phyloP scores from a whole-genome alignment of 768 basidiomycete genomes.

The Panaeolus cyanescens region DNA sequence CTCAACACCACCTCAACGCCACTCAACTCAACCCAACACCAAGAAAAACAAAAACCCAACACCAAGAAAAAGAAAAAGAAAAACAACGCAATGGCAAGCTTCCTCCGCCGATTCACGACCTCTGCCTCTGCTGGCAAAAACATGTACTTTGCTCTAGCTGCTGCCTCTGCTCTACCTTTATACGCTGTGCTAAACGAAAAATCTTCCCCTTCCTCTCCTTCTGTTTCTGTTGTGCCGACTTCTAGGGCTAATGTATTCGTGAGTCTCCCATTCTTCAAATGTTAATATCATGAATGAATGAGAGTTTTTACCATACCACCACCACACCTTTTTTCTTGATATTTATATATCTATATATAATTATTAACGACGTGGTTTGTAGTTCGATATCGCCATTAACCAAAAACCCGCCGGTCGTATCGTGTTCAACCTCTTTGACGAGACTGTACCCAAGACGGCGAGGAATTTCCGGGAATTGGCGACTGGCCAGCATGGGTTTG shows the following conservation, averaged over 20 bases:
- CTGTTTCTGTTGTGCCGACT: constrained; percentile 9
- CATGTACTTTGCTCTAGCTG: constrained; percentile 35
- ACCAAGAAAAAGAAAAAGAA: no score
- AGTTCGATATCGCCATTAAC: constrained; percentile 72
- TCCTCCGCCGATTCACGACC: constrained; percentile 53
- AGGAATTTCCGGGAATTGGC: constrained; percentile 89
- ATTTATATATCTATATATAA: not conserved
- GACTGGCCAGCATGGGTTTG: constrained; percentile 73
- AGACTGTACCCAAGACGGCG: constrained; percentile 73
- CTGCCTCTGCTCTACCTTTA: constrained; percentile 27
- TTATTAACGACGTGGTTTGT: constrained; percentile 46
- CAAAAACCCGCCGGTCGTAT: constrained; percentile 52
- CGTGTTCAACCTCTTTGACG: constrained; percentile 85
- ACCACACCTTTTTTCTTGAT: not conserved
- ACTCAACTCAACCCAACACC: no score
- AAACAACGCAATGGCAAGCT: constrained; percentile 42
- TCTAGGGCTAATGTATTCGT: constrained; percentile 44
- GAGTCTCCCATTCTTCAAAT: constrained; percentile 10
- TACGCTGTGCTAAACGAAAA: constrained; percentile 31
- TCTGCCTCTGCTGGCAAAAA: constrained; percentile 43
- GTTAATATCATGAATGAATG: no score
- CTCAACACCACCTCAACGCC: no score
- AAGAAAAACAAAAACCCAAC: no score
- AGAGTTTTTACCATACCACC: no score
- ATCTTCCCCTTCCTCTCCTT: constrained; percentile 9